Conservation (phyloP, 2,329 filamentous ascomycete genomes). For the Bisporella sp. region DNA sequence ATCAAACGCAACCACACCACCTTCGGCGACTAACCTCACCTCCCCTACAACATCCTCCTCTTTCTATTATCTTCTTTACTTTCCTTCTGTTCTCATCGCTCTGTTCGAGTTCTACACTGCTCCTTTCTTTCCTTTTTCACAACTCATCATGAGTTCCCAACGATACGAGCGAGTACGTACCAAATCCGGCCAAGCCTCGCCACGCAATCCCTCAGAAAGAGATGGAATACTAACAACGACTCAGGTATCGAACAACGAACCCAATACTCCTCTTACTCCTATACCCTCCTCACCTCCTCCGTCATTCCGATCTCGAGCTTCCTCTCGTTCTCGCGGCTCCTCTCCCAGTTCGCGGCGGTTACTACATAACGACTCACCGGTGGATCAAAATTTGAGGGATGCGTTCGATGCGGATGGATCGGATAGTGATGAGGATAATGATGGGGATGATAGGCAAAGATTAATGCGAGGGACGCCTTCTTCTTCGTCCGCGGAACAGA, state of each 20-base stretch:
- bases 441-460: constrained; percentile 75
- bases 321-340: constrained; percentile 33
- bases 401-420: constrained; percentile 83
- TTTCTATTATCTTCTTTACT: constrained; percentile 7
- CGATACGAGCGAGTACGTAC: constrained; percentile 47
- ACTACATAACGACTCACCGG: constrained; percentile 36
- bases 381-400: constrained; percentile 80
- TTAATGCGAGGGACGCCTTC: constrained; percentile 61
- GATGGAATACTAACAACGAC: constrained; percentile 14
- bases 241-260: constrained; percentile 51
- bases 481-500: constrained; percentile 21
- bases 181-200: constrained; percentile 20
- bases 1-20: neutral
- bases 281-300: constrained; percentile 53
- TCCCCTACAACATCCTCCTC: constrained; percentile 4
- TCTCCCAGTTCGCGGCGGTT: constrained; percentile 44
- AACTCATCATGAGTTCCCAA: constrained; percentile 25
- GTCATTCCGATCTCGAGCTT: constrained; percentile 77
- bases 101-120: neutral
- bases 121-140: constrained; percentile 16
- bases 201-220: constrained; percentile 11
- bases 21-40: neutral
- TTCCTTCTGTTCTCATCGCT: constrained; percentile 12
- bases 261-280: constrained; percentile 26
- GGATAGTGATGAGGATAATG: constrained; percentile 63